A percentile compares a stretch with the other conserved stretches of the same genome.
Evolutionary conservation across 129 eudicot genomes (phyloP).

Genomic region (Erigeron canadensis): DNA sequence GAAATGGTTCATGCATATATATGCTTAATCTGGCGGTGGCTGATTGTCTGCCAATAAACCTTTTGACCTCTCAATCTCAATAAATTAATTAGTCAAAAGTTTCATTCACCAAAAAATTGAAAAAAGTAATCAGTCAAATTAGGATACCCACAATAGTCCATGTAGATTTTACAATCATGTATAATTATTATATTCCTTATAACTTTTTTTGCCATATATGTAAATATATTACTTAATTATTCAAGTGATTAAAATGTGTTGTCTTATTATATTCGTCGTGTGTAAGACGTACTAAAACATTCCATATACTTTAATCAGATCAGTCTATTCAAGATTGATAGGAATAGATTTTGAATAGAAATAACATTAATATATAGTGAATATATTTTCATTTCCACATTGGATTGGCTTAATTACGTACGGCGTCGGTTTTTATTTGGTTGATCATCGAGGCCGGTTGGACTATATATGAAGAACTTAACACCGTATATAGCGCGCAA

Average conservation of each 20-base stretch:
- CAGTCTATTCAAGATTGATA: neutral
- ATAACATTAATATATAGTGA: neutral
- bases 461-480: too few species aligned
- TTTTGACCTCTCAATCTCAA: neutral
- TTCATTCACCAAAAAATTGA: neutral
- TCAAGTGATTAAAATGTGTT: neutral
- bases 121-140: slow-evolving; percentile 11
- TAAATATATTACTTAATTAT: neutral
- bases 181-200: too few species aligned
- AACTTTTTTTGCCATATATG: neutral
- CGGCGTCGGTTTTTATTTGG: too few species aligned
- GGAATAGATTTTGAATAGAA: neutral
- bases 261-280: neutral
- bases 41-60: slow-evolving; percentile 12
- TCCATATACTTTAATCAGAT: neutral
- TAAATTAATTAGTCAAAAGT: slow-evolving; percentile 15
- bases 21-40: slow-evolving; percentile 19
- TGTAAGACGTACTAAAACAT: neutral
- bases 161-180: neutral
- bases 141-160: slow-evolving; percentile 16
- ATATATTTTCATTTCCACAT: neutral
- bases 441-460: too few species aligned
- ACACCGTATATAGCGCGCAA: too few species aligned
- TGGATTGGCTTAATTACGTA: too few species aligned
- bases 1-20: slow-evolving; percentile 5